Base-by-base conservation (phyloP, 2,329 filamentous ascomycete species). In the Aphanoascus verrucosus region DNA sequence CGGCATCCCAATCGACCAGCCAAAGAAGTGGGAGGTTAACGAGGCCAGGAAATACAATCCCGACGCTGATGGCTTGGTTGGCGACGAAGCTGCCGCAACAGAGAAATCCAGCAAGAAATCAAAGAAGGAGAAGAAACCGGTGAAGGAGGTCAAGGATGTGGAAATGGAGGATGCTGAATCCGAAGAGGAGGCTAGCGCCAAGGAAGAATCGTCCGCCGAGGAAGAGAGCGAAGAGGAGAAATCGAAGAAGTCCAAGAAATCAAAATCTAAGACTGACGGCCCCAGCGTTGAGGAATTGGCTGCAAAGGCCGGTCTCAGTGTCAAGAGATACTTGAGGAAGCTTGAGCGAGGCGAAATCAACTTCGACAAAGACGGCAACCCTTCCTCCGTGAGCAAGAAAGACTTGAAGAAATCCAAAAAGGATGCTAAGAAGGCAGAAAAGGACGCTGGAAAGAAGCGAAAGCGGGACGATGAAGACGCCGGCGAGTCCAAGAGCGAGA, bases 31-130 rank as follows among this genome's bases (percentile, higher is more conserved):
- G 79, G 86, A 90, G 59, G 78, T 98, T 65, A 94, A 94, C 74
- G 88, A 96, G 70, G 86, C 86, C 9, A 81, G 88, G 67, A 93
- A 91, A 72, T 98, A 98, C 78, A 97, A 97, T 70, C 79, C 82
- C 47, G 90, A 97, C 66, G 93, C 88, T 52, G 93, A 98, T 70
- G 91, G 89, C 58, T 74, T 96, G 49, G 77, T 77, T 56, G 81
- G 80, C 46, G 80, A 87, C 62, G 84, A 85, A 61, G 77, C 80
- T 12, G 67, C 72, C 58, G 67, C 66, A 52, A 66, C 71, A 56
- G 65, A 59, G 35, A 61, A 61, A 53, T 61, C 69, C 12, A 62
- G 61, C 19, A 72, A 72, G 63, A 68, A 71, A 58, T 59, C 62
- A 38, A 71, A 71, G 62, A 69, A 77, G 64, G 67, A 66, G 43